phyloP scores from a whole-genome alignment of 2,329 filamentous ascomycete species.

The Aspergillus japonicus region DNA sequence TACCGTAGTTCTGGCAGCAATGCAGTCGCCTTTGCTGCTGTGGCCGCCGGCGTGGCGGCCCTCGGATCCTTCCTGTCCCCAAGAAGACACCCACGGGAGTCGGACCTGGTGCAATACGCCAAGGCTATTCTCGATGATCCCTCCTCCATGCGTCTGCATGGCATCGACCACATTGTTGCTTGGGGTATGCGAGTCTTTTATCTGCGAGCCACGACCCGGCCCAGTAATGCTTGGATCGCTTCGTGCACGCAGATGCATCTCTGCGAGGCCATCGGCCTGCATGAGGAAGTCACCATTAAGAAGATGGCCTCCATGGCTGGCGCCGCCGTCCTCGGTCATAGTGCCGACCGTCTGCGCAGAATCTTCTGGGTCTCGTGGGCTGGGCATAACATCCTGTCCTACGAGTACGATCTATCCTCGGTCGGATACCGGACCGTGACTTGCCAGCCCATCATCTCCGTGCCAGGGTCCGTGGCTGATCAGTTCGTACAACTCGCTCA shows the following conservation, averaged over 20 bases:
- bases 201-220: slow-evolving; percentile 31
- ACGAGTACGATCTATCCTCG: slow-evolving; percentile 33
- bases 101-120: slow-evolving; percentile 31
- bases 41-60: slow-evolving; percentile 30
- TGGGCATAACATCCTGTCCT: slow-evolving; percentile 32
- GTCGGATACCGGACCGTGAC: slow-evolving; percentile 27
- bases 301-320: slow-evolving; percentile 25
- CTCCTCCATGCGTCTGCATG: slow-evolving; percentile 25
- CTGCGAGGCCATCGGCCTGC: slow-evolving; percentile 28
- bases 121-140: slow-evolving; percentile 35
- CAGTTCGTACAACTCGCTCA: slow-evolving; percentile 30
- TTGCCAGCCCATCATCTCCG: slow-evolving; percentile 22
- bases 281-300: slow-evolving; percentile 30
- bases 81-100: slow-evolving; percentile 24
- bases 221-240: slow-evolving; percentile 33
- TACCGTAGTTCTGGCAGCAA: slow-evolving; percentile 20
- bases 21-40: slow-evolving; percentile 24
- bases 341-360: slow-evolving; percentile 30
- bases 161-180: slow-evolving; percentile 30
- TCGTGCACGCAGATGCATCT: slow-evolving; percentile 34
- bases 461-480: slow-evolving; percentile 25
- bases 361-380: slow-evolving; percentile 38
- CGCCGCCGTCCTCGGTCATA: slow-evolving; percentile 26
- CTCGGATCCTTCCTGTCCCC: slow-evolving; percentile 31
- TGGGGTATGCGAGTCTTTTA: slow-evolving; percentile 33